Base-by-base conservation (phyloP, 352 stramenopile genomes). In the Nannochloropsis limnetica region DNA sequence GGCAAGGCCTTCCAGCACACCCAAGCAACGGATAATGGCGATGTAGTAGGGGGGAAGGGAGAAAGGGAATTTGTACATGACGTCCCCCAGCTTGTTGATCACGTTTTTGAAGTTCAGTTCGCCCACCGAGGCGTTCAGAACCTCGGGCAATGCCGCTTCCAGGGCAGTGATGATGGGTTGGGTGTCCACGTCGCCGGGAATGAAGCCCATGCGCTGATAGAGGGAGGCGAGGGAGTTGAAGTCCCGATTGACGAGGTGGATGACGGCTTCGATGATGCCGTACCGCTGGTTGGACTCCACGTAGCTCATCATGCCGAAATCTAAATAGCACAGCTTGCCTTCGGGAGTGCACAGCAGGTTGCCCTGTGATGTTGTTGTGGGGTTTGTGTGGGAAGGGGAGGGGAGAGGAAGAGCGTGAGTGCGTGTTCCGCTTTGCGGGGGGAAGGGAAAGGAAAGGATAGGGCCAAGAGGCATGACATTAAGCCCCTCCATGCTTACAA, bases 81-180 rank as follows among this genome's bases (percentile, higher is more conserved):
- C 91, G 80, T 93, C 90, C 31, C 91, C 91, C 17, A 95, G 88
- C 80, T 93, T 90, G 79, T 89, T 90, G 43, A 94, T 87, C 20
- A 95, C 89, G 87, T 94, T 93, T 85, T 94, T 93, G 84, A 95
- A 93, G 81, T 95, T 95, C 22, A 94, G 85, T 84, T 94, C 91
- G 27, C 83, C 88, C 32, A 94, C 91, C 68, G 91, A 88, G 2
- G 90, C 85, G 83, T 92, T 92, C 25, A 95, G 82, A 8, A 93
- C 91, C 88, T 95, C 91, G 4, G 91, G 91, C 9, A 95, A 68
- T 1, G 90, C 90, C 31, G 88, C 86, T 79, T 92, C 89, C 67
- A 95, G 86, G 8, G 89, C 90, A 20, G 86, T 79, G 68, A 93
- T 89, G 28, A 88, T 88, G 28, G 86, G 86, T 74, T 22, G 67